Percentiles rank a stretch among this genome's conserved stretches.
These are phyloP conservation scores for Fraxinus sp. DNA, from an alignment of 305 asterid genomes.

Conservation along the genomic window DNA sequence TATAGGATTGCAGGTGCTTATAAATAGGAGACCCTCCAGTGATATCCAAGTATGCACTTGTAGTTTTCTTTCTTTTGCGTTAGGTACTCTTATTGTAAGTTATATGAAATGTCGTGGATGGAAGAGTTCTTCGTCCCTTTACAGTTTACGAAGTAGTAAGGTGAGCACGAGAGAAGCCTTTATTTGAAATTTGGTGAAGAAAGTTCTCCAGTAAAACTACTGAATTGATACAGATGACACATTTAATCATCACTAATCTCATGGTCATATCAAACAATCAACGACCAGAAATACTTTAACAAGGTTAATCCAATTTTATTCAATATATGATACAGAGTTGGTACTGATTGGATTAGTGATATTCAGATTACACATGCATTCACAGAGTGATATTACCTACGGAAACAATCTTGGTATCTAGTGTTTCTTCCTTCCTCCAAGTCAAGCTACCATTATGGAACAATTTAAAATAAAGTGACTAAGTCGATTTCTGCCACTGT, in stretches of 20 bases:
- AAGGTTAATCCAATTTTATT: neutral
- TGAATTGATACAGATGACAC: neutral
- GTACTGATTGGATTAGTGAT: neutral
- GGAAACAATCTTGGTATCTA: neutral
- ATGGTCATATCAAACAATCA: neutral
- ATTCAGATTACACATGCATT: neutral
- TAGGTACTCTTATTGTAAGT: neutral
- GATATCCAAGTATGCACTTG: neutral
- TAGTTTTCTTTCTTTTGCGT: neutral
- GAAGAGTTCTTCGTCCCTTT: neutral
- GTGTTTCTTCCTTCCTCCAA: neutral
- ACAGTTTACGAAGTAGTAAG: neutral
- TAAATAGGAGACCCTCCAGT: neutral
- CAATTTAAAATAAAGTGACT: slow-evolving; percentile 67
- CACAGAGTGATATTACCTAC: neutral
- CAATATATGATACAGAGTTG: neutral
- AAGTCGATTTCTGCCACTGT: slow-evolving; percentile 47
- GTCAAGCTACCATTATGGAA: slow-evolving; percentile 70
- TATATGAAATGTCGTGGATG: neutral
- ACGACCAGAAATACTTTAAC: neutral
- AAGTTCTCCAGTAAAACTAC: neutral
- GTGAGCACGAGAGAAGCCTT: neutral
- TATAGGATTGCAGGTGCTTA: neutral
- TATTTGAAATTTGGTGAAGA: neutral
- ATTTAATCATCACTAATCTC: neutral